Conservation (phyloP, 2,329 filamentous ascomycete genomes). For the Aspergillus fijiensis region DNA sequence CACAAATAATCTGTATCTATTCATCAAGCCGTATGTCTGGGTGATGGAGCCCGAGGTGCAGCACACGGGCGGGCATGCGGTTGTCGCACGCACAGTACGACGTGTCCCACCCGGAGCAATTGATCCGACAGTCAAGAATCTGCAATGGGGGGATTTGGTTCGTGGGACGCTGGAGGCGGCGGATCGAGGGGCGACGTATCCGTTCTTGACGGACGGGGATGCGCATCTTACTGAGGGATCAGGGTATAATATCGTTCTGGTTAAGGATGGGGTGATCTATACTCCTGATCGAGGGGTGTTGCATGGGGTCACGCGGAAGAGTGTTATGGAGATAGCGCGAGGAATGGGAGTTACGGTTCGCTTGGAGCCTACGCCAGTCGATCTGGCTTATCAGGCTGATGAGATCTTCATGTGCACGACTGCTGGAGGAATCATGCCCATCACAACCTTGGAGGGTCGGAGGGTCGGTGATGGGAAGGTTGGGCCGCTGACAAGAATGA, state of each 20-base stretch:
- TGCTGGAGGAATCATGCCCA: slow-evolving; percentile 55
- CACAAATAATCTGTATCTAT: slow-evolving; percentile 48
- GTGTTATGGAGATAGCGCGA: slow-evolving; percentile 46
- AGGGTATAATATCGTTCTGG: slow-evolving; percentile 50
- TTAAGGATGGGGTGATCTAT: slow-evolving; percentile 48
- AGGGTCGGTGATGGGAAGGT: slow-evolving; percentile 45
- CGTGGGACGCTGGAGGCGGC: slow-evolving; percentile 48
- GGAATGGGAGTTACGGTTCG: background rate
- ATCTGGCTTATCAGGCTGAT: slow-evolving; percentile 44
- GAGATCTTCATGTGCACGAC: slow-evolving; percentile 56
- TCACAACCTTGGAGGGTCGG: slow-evolving; percentile 47
- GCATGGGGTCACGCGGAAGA: slow-evolving; percentile 51
- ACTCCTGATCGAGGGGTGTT: slow-evolving; percentile 51
- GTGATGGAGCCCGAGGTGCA: slow-evolving; percentile 50
- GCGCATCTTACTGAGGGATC: slow-evolving; percentile 52
- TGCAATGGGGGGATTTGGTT: slow-evolving; percentile 48
- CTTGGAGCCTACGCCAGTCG: slow-evolving; percentile 38
- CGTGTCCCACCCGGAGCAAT: slow-evolving; percentile 48
- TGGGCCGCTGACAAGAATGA: slow-evolving; percentile 47
- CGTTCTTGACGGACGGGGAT: slow-evolving; percentile 53
- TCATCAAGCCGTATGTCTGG: slow-evolving; percentile 53
- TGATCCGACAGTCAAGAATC: slow-evolving; percentile 44
- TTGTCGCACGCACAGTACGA: slow-evolving; percentile 49
- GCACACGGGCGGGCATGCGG: slow-evolving; percentile 39
- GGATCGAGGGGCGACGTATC: slow-evolving; percentile 49